These are phyloP conservation scores for Paradendryphiella salina DNA, from an alignment of 2,329 filamentous ascomycete genomes.

Conservation along the genomic window DNA sequence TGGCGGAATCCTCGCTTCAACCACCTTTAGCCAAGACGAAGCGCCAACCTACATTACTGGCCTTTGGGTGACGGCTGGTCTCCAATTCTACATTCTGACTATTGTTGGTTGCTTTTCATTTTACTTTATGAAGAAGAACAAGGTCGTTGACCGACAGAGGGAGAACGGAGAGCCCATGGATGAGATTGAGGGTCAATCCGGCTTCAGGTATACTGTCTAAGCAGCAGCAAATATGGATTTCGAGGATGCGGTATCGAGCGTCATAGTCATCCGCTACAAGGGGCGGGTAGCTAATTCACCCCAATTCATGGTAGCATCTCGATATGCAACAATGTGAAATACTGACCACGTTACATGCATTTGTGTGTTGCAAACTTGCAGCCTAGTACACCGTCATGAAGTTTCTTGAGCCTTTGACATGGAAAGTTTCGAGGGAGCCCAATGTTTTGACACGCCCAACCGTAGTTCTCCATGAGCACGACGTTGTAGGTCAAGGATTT, in stretches of 20 bases:
- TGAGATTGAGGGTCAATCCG: constrained; percentile 23
- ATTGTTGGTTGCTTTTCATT: constrained; percentile 15
- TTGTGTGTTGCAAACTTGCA: too few relatives aligned
- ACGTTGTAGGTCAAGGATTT: constrained; percentile 5
- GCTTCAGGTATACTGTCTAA: constrained; percentile 24
- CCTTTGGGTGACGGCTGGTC: constrained; percentile 24
- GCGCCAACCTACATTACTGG: constrained; percentile 28
- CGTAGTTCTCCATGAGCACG: constrained; percentile 1
- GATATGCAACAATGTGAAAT: too few relatives aligned
- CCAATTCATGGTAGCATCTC: too few relatives aligned
- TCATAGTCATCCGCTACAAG: too few relatives aligned
- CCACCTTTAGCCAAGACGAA: constrained; percentile 27
- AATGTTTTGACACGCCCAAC: background rate
- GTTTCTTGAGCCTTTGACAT: too few relatives aligned
- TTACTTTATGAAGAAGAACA: constrained; percentile 25
- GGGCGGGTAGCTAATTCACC: too few relatives aligned
- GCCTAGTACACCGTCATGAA: too few relatives aligned
- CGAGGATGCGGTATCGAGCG: too few relatives aligned
- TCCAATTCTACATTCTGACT: constrained; percentile 25
- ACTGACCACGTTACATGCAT: too few relatives aligned
- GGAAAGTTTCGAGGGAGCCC: too few relatives aligned
- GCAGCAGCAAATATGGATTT: too few relatives aligned
- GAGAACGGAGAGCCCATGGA: constrained; percentile 20
- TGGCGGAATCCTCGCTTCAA: constrained; percentile 30
- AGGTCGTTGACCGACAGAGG: constrained; percentile 14